Base-by-base conservation (phyloP, 345 rosid species). In the Populus alba region DNA sequence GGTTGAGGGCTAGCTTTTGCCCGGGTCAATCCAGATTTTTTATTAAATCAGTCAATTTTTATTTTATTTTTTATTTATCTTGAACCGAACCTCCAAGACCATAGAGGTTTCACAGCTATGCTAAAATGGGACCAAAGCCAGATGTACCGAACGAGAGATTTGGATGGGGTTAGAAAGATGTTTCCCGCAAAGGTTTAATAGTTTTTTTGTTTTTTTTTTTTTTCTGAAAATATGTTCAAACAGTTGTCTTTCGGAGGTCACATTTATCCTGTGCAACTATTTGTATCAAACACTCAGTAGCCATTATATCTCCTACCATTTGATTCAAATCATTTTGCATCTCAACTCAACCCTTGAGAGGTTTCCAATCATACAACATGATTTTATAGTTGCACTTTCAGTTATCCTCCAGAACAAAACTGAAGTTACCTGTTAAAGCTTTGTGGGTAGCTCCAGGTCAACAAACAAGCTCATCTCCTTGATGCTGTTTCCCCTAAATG, bases 321-420 rank as follows among this genome's bases (percentile, higher is more conserved):
- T 51, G 66, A 67, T 31, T 31, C 51, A 68, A 33, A 55, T 59
- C 47, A 43, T 77, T 66, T 66, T 47, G 37, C 43, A 49, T 12
- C 62, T 31, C 20, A 37, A 29, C 43, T 51, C 41, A 27, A 38
- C 17, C 45, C 38, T 43, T 9, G 63, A 25, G 12, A 8, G 68
- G 4, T 70, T 15, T 31, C 27, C 49, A 62, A 33, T 47, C 20
- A 63, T 0, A 15, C 5, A 71, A 25, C 65, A 35, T 5, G n/a
- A n/a, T 57, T 57, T 63, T 45, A 31, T 38, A 16, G 45, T 49
- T 23, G 63, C 39, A 57, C 73, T 35, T 8, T 66, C 76, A 23
- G 37, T 68, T 23, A 23, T 49, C 73, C 67, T 53, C 33, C 37
- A 51, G 68, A 27, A 63, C 77, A 72, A 78, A 72, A 78, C 18